phyloP scores from a whole-genome alignment of 192 early-diverging fungal species.

The Chytriomyces confervae region DNA sequence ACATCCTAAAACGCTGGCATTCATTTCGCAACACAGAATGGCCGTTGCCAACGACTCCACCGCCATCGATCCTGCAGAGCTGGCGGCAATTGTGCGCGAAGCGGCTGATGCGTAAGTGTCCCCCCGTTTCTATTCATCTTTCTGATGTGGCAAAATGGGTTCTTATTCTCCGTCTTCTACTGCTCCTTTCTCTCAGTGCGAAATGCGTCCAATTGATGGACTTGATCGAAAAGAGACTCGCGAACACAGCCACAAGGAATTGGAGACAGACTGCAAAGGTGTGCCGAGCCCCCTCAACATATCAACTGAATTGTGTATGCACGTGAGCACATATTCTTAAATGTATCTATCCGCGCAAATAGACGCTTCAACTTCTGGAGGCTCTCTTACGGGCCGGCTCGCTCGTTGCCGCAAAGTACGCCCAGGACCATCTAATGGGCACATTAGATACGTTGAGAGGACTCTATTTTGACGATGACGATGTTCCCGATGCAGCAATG shows the following conservation, averaged over 20 bases:
- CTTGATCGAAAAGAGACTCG: conserved; percentile 12
- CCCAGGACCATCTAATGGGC: neutral
- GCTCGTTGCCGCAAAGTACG: neutral
- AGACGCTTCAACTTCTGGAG: conserved; percentile 24
- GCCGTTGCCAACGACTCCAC: conserved; percentile 6
- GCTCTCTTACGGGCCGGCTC: conserved; percentile 10
- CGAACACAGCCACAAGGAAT: conserved; percentile 6
- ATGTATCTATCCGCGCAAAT: neutral
- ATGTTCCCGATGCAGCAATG: conserved; percentile 20
- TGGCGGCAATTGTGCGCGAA: conserved; percentile 19
- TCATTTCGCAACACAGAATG: neutral
- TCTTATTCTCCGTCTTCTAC: too few species aligned
- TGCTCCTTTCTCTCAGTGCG: conserved; percentile 5
- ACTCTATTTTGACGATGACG: conserved; percentile 33
- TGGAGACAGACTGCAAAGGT: conserved; percentile 18
- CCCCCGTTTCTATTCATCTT: neutral
- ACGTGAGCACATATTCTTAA: too few species aligned
- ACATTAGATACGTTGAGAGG: neutral
- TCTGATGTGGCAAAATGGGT: too few species aligned
- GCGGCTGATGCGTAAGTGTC: conserved; percentile 28
- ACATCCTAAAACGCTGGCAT: too few species aligned
- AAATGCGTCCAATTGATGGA: conserved; percentile 28
- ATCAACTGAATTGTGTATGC: too few species aligned
- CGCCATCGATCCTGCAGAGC: neutral
- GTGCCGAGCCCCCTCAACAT: neutral